Evolutionary conservation across 805 yeast genomes (phyloP), one percentile per base, ranked within the genome.

Genomic region (Metschnikowia colocasiae): DNA sequence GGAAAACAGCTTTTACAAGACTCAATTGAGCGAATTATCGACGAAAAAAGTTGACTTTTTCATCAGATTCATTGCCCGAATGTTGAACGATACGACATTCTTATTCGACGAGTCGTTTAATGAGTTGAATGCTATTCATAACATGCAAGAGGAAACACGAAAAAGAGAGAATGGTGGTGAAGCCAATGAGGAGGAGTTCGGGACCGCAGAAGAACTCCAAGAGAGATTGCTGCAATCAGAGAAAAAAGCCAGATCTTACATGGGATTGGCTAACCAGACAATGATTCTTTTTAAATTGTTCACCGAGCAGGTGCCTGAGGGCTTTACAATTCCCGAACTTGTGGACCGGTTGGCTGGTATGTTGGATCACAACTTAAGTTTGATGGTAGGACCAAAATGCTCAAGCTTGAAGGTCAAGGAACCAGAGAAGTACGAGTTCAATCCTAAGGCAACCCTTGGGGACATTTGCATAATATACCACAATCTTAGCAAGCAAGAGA

Each of bases 351-450:
- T 94, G 52, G 96, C 99, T 0, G 90, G 96, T 39, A 94, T 94
- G 99, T 73, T 94, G 62, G 86, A 94, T 68, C 92, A 91, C 67
- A 94, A 94, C 62, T 71, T 94, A 51, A 86, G 82, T 42, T 89
- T 92, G n/a, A 73, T 94, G 65, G 97, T 90, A 22, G 99, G 99
- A 0, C 97, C 98, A 13, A 85, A 86, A 61, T 91, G 96, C 69
- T 80, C 91, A 8, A 90, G 86, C 43, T 77, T 94, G 57, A 89
- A 87, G 60, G 99, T 94, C 25, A 76, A 78, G 49, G 77, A 85
- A 52, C 97, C 97, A 0, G 87, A 84, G 53, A 80, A 82, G 55
- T 91, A 90, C 61, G 79, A 81, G 26, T 94, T 94, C 64, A 81
- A 87, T 57, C 97, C 99, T 4, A 81, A 81, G 50, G 76, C 75